Evolutionary conservation across 371 early-diverging fungal genomes (phyloP), one percentile per base, ranked within the genome.

Genomic region (Rhizopus arrhizus): DNA sequence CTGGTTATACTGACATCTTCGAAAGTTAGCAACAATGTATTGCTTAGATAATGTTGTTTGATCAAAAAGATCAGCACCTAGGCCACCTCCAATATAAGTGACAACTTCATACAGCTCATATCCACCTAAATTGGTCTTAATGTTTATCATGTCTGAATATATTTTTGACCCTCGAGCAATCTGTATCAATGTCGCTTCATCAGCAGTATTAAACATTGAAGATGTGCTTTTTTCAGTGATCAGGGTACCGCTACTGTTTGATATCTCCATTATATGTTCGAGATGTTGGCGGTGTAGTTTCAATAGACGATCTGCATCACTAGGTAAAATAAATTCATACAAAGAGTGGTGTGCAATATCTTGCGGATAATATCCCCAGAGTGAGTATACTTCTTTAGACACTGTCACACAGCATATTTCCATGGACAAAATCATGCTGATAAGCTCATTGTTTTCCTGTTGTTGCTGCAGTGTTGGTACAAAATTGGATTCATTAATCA

Each of bases 281-380:
- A 78, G 65, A 62, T 85, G 69, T 42, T 72, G 61, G 15, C 69
- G 64, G 33, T 83, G 73, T 0, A 87, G 61, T 35, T 61, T 51
- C 2, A 74, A 66, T 38, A 87, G 53, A 16, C 77, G 78, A 62
- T 74, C 66, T 0, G 65, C 64, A 46, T 82, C 83, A 35, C 73
- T 73, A 10, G 68, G 64, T 5, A 75, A 76, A 33, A 87, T 59
- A 47, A 83, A 82, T 4, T 82, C 78, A 55, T 80, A 81, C 22
- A 87, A 59, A 3, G 87, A 77, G 36, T 79, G 77, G 69, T 85
- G 79, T 3, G 83, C 74, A 9, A 87, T 68, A 56, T 85, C 82
- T 55, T 80, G 81, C 0, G 87, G 85, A 47, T 83, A 82, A 46
- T 81, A 80, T 2, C 84, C 85, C 78, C 85, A 78, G n/a, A 75